phyloP scores from a whole-genome alignment of 306 rosid genomes.

The Quercus alba region DNA sequence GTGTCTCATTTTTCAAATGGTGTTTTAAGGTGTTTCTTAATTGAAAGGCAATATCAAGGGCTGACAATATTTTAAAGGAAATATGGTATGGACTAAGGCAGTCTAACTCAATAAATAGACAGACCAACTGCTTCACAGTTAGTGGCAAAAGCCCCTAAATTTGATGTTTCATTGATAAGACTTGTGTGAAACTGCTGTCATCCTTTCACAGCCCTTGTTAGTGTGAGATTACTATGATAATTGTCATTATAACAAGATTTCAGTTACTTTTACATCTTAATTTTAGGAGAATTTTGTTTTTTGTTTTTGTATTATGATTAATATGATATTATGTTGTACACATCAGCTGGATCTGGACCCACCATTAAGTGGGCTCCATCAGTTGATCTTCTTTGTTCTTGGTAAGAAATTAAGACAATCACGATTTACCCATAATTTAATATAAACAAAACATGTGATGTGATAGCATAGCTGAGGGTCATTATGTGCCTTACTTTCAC shows the following conservation, averaged over 20 bases:
- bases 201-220: slow-evolving; percentile 16
- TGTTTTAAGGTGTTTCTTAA: slow-evolving; percentile 41
- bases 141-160: slow-evolving; percentile 26
- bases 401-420: slow-evolving; percentile 48
- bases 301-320: slow-evolving; percentile 39
- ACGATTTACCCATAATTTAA: slow-evolving; percentile 29
- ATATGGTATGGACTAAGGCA: slow-evolving; percentile 59
- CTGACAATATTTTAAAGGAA: slow-evolving; percentile 31
- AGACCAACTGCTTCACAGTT: slow-evolving; percentile 49
- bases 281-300: slow-evolving; percentile 35
- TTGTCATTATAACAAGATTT: slow-evolving; percentile 49
- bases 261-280: slow-evolving; percentile 59
- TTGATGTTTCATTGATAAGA: slow-evolving; percentile 23
- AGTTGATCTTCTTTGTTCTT: slow-evolving; percentile 40
- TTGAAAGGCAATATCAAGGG: slow-evolving; percentile 59
- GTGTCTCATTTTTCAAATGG: slow-evolving; percentile 15
- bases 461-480: slow-evolving; percentile 50
- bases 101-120: slow-evolving; percentile 65
- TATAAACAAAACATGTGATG: slow-evolving; percentile 28
- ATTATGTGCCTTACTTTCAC: slow-evolving; percentile 51
- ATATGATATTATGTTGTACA: slow-evolving; percentile 50
- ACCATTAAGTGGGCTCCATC: slow-evolving; percentile 32
- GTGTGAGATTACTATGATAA: slow-evolving; percentile 32
- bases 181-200: slow-evolving; percentile 31
- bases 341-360: slow-evolving; percentile 71